These are phyloP conservation scores for Lipomyces lipofer DNA, from an alignment of 805 yeast genomes.

Conservation along the genomic window DNA sequence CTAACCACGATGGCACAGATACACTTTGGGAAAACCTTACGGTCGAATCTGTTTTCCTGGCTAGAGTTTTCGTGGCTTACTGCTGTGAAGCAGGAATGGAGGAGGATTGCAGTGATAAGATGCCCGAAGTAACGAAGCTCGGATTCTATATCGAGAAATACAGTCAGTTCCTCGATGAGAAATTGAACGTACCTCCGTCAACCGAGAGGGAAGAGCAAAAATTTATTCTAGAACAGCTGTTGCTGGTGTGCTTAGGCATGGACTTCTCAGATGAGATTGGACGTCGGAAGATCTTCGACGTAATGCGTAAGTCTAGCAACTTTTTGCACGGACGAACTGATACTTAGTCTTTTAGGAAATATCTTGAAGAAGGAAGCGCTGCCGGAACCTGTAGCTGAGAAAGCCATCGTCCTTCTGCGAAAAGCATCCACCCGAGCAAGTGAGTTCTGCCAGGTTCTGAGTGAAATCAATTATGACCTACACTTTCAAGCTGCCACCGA, in stretches of 20 bases:
- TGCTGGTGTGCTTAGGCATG: constrained; percentile 64
- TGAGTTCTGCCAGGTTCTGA: constrained; percentile 79
- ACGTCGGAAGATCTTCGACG: constrained; percentile 68
- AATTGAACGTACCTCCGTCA: constrained; percentile 35
- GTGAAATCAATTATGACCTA: constrained; percentile 84
- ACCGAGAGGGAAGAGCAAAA: constrained; percentile 61
- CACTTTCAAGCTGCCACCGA: constrained; percentile 59
- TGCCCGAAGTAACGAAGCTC: constrained; percentile 77
- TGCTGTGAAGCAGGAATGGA: constrained; percentile 59
- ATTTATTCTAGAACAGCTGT: constrained; percentile 71
- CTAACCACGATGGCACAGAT: background rate
- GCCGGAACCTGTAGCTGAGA: constrained; percentile 53
- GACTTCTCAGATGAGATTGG: constrained; percentile 93
- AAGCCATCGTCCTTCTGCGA: constrained; percentile 64
- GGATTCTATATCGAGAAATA: constrained; percentile 61
- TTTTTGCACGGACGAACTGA: background rate
- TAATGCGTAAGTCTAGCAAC: constrained; percentile 44
- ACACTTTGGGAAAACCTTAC: constrained; percentile 66
- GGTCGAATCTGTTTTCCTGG: constrained; percentile 71
- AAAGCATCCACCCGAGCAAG: constrained; percentile 74
- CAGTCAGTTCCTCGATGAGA: constrained; percentile 41
- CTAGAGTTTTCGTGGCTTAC: constrained; percentile 64
- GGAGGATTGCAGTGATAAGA: constrained; percentile 44
- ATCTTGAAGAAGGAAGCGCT: constrained; percentile 53
- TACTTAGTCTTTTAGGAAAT: constrained; percentile 8